These are phyloP conservation scores for Chlorophyllum brunneum DNA, from an alignment of 768 basidiomycete genomes.

Conservation along the genomic window DNA sequence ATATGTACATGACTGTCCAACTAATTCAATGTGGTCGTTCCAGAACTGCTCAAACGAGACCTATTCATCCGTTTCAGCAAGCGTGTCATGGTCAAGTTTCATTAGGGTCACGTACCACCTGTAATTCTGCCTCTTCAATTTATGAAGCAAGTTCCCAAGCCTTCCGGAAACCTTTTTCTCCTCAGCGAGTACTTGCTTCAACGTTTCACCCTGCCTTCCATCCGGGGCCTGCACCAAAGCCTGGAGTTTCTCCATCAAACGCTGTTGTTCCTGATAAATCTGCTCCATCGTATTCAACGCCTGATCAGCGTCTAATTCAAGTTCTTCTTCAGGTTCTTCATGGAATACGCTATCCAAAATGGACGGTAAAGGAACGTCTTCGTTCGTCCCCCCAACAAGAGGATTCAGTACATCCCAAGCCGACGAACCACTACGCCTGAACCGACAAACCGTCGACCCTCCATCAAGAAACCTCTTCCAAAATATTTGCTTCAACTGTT, in stretches of 20 bases:
- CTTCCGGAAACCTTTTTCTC: slow-evolving; percentile 10
- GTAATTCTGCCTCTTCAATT: slow-evolving; percentile 6
- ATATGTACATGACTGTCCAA: too few relatives aligned
- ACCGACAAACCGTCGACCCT: slow-evolving; percentile 4
- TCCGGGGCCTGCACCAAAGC: neutral
- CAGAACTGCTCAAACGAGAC: neutral
- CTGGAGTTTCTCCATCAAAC: slow-evolving; percentile 8
- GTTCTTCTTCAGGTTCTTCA: slow-evolving; percentile 9
- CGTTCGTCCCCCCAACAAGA: neutral
- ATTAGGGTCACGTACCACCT: neutral
- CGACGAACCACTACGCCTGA: neutral
- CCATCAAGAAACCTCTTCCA: slow-evolving; percentile 11
- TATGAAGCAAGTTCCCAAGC: neutral
- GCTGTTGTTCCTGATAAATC: slow-evolving; percentile 5
- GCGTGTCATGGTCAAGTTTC: neutral
- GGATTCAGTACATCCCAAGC: slow-evolving; percentile 10
- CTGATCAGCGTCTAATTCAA: slow-evolving; percentile 2
- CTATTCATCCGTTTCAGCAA: neutral
- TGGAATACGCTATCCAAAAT: slow-evolving; percentile 6
- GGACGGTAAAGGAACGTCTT: slow-evolving; percentile 1
- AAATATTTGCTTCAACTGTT: slow-evolving; percentile 3
- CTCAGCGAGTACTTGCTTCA: slow-evolving; percentile 1
- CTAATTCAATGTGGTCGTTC: too few relatives aligned
- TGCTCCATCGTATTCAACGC: slow-evolving; percentile 10
- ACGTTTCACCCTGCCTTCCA: neutral